Base-by-base conservation (phyloP, 176 grass and related monocot genomes). In the Oryza meridionalis region DNA sequence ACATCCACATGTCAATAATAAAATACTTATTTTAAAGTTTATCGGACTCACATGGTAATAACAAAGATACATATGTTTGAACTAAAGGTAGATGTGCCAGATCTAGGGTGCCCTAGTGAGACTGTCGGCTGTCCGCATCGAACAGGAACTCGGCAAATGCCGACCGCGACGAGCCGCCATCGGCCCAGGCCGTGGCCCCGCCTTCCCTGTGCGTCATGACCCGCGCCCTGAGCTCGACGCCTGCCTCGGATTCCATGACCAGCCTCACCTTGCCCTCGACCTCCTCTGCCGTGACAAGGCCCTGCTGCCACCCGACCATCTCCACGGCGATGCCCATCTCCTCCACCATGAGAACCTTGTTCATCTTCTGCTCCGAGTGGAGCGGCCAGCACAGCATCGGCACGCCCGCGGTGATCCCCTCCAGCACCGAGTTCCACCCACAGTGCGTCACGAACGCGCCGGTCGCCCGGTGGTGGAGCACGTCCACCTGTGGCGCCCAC, bases 321-420 rank as follows among this genome's bases (percentile, higher is more conserved):
- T 33, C 69, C 59, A 85, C 75, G 38, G 63, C 87, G 24, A 84
- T 3, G 33, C 45, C 55, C 78, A 83, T 69, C 35, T 86, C 78
- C 29, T 92, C 90, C 17, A 84, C 69, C 45, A 89, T 9, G 19
- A 86, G 15, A 44, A 85, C 62, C 86, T 89, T 87, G 77, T 90
- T 90, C 67, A 70, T 51, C 19, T 59, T 85, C 61, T 87, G 88
- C 69, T 90, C 88, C 8, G 88, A 53, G 26, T 78, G 37, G 19
- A 84, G 70, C 3, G 84, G 88, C 88, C 84, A 90, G 19, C 88
- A 90, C 44, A 90, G 42, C 73, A 90, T 87, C 19, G 88, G 80
- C 11, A 83, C 73, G 0, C 79, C 88, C 0, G 80, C 68, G 4
- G 37, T 27, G 17, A 92, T 1, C 3, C 16, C 81, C 69, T 91